phyloP scores from a whole-genome alignment of 2,329 filamentous ascomycete genomes.

The Byssochlamys sp. region DNA sequence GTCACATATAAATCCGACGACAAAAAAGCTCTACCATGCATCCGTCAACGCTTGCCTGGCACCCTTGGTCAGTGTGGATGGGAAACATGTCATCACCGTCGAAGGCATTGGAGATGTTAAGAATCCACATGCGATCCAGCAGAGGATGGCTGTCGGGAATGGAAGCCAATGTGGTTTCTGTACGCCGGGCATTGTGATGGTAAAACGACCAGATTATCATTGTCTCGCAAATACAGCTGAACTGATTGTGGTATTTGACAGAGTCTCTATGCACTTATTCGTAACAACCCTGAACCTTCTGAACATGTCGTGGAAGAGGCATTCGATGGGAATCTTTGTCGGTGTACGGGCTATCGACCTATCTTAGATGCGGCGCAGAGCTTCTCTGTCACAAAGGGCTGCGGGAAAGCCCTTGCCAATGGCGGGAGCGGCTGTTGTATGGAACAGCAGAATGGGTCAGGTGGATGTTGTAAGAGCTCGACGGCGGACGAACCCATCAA shows the following conservation, averaged over 20 bases:
- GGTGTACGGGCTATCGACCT: conserved; percentile 88
- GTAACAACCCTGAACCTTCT: conserved; percentile 69
- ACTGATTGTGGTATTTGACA: conserved; percentile 13
- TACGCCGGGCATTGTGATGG: conserved; percentile 93
- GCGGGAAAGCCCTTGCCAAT: conserved; percentile 48
- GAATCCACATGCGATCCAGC: conserved; percentile 77
- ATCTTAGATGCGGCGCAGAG: conserved; percentile 90
- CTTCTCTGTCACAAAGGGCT: conserved; percentile 52
- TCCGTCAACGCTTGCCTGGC: conserved; percentile 93
- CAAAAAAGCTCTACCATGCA: conserved; percentile 86
- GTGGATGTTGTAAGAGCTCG: conserved; percentile 59
- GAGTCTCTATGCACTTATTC: conserved; percentile 84
- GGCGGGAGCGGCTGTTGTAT: conserved; percentile 63
- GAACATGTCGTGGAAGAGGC: conserved; percentile 86
- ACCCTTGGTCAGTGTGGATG: conserved; percentile 83
- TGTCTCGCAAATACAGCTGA: background rate
- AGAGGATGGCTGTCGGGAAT: conserved; percentile 81
- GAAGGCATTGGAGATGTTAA: conserved; percentile 89
- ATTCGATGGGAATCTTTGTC: conserved; percentile 90
- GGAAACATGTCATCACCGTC: conserved; percentile 95
- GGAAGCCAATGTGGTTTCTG: conserved; percentile 95
- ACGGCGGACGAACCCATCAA: conserved; percentile 37
- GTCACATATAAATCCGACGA: conserved; percentile 86
- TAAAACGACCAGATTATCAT: conserved; percentile 16
- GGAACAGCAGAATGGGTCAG: conserved; percentile 50